Evolutionary conservation across 495 filamentous ascomycete species (phyloP), one percentile per base, ranked within the genome.

Genomic region (Penicillium desertorum): DNA sequence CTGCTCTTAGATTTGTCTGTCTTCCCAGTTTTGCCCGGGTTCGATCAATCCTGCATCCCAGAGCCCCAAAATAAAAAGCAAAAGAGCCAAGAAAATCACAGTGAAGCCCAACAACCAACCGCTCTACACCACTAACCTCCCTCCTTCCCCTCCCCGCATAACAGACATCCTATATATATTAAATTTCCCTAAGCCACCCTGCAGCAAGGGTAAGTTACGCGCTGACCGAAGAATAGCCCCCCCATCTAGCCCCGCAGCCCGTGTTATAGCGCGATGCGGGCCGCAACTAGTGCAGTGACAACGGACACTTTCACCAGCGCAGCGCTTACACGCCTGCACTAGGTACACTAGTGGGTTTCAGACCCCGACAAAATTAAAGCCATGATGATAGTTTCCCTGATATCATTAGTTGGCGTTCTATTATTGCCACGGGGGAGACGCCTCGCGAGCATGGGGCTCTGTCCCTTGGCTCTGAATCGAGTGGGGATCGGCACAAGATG

Each of bases 291-390:
- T 54, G 57, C 37, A 39, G 43, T 41, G 51, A 43, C 43, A 51
- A 54, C 44, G 17, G 42, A 12, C 17, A 34, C 36, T 22, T 30
- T 2, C 4, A 5, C 27, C 39, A 16, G 17, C 41, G 17, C 55
- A 50, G 63, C 64, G 61, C 61, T 59, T 66, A 66, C 27, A 39
- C 14, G 48, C 56, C 52, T 41, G 47, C 55, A 45, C 25, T 41
- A 50, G 19, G 45, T 48, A 22, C 11, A 22, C 47, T 56, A 48
- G 58, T 16, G 44, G 41, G 36, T 61, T 61, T 64, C 58, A 61
- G 32, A 23, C 3, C 23, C 36, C 11, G 42, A 45, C 22, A 19
- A 43, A 3, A 50, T 44, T 52, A 25, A 42, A 20, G 16, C 27
- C 19, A 6, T 46, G 12, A 3, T 45, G 14, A 19, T 20, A n/a